Conservation (phyloP, 176 grass and related monocot genomes). For the Guadua angustifolia region DNA sequence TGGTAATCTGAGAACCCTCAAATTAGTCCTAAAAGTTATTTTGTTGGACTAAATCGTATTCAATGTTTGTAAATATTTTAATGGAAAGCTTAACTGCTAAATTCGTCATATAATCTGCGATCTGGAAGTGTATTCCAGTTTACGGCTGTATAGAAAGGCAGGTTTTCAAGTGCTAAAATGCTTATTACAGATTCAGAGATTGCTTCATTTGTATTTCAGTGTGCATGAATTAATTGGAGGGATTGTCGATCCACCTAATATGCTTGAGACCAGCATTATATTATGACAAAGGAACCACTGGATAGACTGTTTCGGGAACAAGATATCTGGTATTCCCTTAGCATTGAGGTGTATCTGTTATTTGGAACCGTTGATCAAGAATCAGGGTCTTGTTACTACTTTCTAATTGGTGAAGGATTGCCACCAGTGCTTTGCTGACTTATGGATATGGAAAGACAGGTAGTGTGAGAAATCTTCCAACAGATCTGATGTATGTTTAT, state of each 20-base stretch:
- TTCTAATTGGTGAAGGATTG: not conserved
- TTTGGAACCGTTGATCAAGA: not conserved
- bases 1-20: not conserved
- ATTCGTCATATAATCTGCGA: not conserved
- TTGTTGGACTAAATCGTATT: not conserved
- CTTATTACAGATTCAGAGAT: not conserved
- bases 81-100: not conserved
- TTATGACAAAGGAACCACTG: not conserved
- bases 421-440: constrained; percentile 5
- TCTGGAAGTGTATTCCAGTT: constrained; percentile 1
- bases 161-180: not conserved
- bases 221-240: constrained; percentile 4
- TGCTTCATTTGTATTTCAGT: constrained; percentile 8
- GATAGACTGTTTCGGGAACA: not conserved
- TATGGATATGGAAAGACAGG: constrained; percentile 5
- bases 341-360: not conserved
- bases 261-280: not conserved
- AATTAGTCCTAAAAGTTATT: not conserved
- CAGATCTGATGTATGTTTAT: constrained; percentile 25
- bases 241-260: not conserved
- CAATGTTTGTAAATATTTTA: not conserved
- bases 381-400: not conserved
- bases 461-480: constrained; percentile 15
- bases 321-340: not conserved
- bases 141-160: not conserved